Evolutionary conservation across 2,329 filamentous ascomycete genomes (phyloP).

Genomic region (Colletotrichum sp.): DNA sequence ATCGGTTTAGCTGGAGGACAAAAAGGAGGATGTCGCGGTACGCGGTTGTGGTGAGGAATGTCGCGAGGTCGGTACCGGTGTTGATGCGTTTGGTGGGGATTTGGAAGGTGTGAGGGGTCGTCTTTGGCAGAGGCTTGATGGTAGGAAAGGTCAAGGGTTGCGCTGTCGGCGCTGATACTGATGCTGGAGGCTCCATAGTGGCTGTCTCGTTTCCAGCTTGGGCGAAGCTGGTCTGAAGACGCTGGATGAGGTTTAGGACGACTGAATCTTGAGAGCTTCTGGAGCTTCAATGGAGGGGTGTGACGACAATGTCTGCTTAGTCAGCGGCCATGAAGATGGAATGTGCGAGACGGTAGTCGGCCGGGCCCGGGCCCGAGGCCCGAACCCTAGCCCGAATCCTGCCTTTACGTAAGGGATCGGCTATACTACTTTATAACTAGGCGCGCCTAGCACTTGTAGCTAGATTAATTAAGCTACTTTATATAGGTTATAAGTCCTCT

Average conservation of each 20-base stretch:
- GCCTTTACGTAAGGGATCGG: no score
- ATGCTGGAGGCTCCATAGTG: constrained; percentile 1
- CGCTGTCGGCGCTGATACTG: background rate
- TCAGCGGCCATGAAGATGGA: background rate
- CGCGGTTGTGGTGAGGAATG: constrained; percentile 80
- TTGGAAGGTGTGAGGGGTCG: constrained; percentile 61
- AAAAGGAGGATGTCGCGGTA: constrained; percentile 90
- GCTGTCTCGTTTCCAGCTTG: background rate
- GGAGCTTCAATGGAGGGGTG: background rate
- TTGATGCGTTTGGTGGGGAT: constrained; percentile 82
- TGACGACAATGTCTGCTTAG: background rate
- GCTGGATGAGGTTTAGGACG: background rate
- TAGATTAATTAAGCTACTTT: no score
- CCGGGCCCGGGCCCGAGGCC: no score
- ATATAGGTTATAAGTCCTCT: no score
- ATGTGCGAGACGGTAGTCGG: no score
- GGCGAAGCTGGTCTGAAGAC: background rate
- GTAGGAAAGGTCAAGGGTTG: constrained; percentile 16
- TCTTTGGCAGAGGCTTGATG: constrained; percentile 55
- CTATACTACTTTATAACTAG: no score
- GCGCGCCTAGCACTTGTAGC: no score
- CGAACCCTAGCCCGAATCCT: no score
- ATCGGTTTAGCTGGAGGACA: constrained; percentile 86
- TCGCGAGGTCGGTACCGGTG: constrained; percentile 79
- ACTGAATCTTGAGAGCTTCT: background rate